phyloP scores from a whole-genome alignment of 352 stramenopile genomes.

The Phytophthora podocarpi region DNA sequence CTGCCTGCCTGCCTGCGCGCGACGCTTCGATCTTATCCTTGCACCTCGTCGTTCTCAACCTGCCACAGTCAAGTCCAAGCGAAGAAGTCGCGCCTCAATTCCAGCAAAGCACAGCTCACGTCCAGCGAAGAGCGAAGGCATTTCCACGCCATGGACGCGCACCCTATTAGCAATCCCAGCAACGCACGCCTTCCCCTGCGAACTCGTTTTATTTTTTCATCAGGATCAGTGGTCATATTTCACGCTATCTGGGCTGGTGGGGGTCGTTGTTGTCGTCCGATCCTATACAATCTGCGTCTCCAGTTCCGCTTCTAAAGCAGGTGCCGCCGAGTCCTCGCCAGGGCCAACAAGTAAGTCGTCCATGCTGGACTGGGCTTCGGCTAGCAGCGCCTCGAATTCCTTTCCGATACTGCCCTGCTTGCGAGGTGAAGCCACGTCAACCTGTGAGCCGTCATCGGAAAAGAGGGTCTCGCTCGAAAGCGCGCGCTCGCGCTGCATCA shows the following conservation, averaged over 20 bases:
- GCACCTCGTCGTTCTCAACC: no score
- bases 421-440: conserved; percentile 22
- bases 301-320: conserved; percentile 31
- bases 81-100: neutral
- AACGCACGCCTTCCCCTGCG: neutral
- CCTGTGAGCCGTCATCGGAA: conserved; percentile 50
- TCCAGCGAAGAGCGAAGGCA: neutral
- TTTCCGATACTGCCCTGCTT: conserved; percentile 56
- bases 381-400: conserved; percentile 73
- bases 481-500: conserved; percentile 27
- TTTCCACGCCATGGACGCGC: neutral
- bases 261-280: conserved; percentile 2
- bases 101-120: neutral
- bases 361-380: conserved; percentile 77
- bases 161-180: neutral
- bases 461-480: conserved; percentile 48
- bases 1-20: neutral
- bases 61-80: neutral
- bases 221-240: conserved; percentile 25
- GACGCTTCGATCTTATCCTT: conserved; percentile 17
- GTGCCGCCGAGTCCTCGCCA: conserved; percentile 1
- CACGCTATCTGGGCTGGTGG: conserved; percentile 16
- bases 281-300: conserved; percentile 43
- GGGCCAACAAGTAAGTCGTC: conserved; percentile 49
- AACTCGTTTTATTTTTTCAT: conserved; percentile 37